Base-by-base conservation (phyloP, 768 basidiomycete species). In the Lentinus brumalis region DNA sequence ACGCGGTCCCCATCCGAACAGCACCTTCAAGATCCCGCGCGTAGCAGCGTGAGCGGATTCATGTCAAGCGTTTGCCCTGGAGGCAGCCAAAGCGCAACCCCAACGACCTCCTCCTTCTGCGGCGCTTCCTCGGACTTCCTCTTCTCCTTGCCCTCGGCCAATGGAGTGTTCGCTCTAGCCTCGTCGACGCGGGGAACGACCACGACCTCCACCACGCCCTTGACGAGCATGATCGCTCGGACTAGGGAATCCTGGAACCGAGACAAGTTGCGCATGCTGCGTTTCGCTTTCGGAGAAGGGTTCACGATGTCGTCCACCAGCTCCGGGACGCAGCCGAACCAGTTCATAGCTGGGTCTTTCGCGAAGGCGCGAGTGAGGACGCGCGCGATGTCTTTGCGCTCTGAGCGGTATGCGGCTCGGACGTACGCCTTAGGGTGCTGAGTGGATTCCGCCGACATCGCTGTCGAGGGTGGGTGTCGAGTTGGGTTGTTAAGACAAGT, bases 301-400 rank as follows among this genome's bases (percentile, higher is more conserved):
- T 40, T 29, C 4, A 44, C 54, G 5, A 57, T 41, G 42, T 53
- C 54, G 9, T 40, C 29, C 18, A 50, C 16, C 54, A 57, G 40
- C 51, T 39, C 39, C 14, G 21, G 45, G 3, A 62, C 63, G 31
- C 57, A n/a, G 5, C 69, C 63, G 53, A 62, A 62, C 63, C 67
- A 68, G 62, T 67, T 67, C 64, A 66, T 65, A 16, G 53, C 14
- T 8, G 69, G 67, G 58, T 70, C 69, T 35, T 49, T 32, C 0
- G 55, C 49, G 53, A 68, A 67, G 1, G 67, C 67, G 12, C 65
- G 67, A 6, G 64, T 54, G 26, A 60, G 61, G 12, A 62, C 57
- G 35, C 41, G 40, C 15, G 60, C 62, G 14, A 61, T 56, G 8
- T 51, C 44, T 16, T 56, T 38, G 39, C 56, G 51, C 32, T 68